Base-by-base conservation (phyloP, 2,329 filamentous ascomycete species). In the Colletotrichum sp. region DNA sequence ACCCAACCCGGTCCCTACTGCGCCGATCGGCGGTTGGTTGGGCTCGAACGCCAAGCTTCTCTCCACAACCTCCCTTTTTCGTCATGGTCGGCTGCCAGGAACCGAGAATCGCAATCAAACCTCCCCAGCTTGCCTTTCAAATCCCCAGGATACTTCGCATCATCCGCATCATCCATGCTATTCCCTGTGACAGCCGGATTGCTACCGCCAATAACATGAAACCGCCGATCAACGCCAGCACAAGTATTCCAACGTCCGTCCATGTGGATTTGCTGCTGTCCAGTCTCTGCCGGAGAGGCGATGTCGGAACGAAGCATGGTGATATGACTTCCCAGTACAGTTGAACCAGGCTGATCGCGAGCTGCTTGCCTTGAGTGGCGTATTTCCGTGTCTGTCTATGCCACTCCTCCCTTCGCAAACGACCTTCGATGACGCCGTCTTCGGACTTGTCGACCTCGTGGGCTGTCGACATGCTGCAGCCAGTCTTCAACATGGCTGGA, bases 351-450 rank as follows among this genome's bases (percentile, higher is more conserved):
- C 55, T 72, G 28, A 60, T 59, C 30, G 32, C 39, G n/a, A 75
- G 71, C 68, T 72, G 62, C 63, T 72, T 67, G 69, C 72, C 70
- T 67, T 65, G 63, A 26, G 21, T 69, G 44, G 59, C 70, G 70
- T 34, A 30, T 34, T 68, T 36, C 36, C 64, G 44, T 26, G 62
- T 49, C 30, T 26, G 39, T 30, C 52, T 68, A n/a, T 57, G 34
- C 64, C 64, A 59, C 57, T n/a, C 44, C 24, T 64, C 59, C 39
- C 64, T 74, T 69, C 21, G 59, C 74, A 69, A 76, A 76, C 59
- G 74, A 76, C 74, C 24, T 76, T 64, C 74, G 74, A 65, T 69
- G 74, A 39, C 74, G 74, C 74, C 74, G 74, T 55, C 74, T 73
- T 74, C 74, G 74, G 74, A 74, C n/a, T 49, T 28, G 28, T 63